phyloP scores from a whole-genome alignment of 352 stramenopile genomes.

The Globisporangium okanoganense region DNA sequence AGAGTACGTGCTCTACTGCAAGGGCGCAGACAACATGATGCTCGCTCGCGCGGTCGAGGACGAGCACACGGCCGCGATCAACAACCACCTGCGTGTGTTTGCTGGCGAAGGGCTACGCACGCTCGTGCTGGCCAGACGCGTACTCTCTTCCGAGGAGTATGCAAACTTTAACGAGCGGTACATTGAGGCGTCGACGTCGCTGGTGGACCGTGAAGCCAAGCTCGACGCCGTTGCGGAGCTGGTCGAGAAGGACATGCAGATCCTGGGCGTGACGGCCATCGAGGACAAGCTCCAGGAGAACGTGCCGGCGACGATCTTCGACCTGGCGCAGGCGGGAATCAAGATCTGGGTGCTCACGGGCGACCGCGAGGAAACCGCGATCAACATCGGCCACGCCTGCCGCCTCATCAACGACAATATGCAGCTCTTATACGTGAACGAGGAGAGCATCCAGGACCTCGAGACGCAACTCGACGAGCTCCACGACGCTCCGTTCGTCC shows the following conservation, averaged over 20 bases:
- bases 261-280: conserved; percentile 94
- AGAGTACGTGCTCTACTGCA: conserved; percentile 66
- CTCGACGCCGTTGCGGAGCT: conserved; percentile 52
- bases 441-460: conserved; percentile 35
- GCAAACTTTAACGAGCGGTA: conserved; percentile 52
- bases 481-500: conserved; percentile 31
- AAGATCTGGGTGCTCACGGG: conserved; percentile 98
- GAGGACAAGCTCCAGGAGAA: conserved; percentile 96
- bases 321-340: conserved; percentile 92
- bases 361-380: conserved; percentile 96
- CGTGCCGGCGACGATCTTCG: conserved; percentile 91
- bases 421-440: conserved; percentile 64
- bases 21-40: conserved; percentile 87
- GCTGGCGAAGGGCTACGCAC: conserved; percentile 77
- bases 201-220: conserved; percentile 46
- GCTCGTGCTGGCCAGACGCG: conserved; percentile 56
- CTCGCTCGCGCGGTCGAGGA: conserved; percentile 37
- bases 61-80: conserved; percentile 17
- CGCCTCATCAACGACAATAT: conserved; percentile 64
- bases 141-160: conserved; percentile 55
- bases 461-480: conserved; percentile 47
- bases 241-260: conserved; percentile 65
- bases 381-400: conserved; percentile 95
- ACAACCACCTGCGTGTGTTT: conserved; percentile 59
- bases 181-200: conserved; percentile 39